Evolutionary conservation across 371 early-diverging fungal species (phyloP).

Genomic region (Mortierella sp.): DNA sequence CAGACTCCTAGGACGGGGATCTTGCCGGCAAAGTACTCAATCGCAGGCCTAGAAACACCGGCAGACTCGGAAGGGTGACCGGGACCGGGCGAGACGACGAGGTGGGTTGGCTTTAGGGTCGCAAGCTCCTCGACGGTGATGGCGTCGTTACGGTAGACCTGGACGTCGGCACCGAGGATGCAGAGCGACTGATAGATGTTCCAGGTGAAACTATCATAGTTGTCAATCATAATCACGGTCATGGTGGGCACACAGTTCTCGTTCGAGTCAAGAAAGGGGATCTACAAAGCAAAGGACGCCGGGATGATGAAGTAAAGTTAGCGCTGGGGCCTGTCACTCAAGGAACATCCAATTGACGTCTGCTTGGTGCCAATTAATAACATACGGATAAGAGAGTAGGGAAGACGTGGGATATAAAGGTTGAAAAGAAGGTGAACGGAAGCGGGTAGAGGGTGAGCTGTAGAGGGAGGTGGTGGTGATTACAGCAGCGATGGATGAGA

Average conservation of each 20-base stretch:
- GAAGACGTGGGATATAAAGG: background rate
- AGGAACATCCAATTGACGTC: background rate
- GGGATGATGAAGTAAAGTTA: background rate
- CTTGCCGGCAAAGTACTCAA: constrained; percentile 90
- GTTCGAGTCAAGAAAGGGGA: background rate
- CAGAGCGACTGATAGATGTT: constrained; percentile 96
- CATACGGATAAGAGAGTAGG: background rate
- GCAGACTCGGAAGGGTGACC: constrained; percentile 94
- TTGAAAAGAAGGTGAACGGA: background rate
- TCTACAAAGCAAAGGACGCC: background rate
- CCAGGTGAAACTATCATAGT: constrained; percentile 98
- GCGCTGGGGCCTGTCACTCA: background rate
- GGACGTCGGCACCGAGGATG: constrained; percentile 91
- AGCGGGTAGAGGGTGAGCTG: background rate
- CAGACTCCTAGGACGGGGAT: constrained; percentile 98
- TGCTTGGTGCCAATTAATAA: background rate
- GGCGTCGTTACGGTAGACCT: constrained; percentile 94
- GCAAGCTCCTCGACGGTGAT: constrained; percentile 87
- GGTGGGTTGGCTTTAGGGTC: constrained; percentile 86
- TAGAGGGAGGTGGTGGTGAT: background rate
- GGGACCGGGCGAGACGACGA: constrained; percentile 97
- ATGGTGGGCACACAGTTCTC: constrained; percentile 56
- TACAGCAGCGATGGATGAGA: background rate
- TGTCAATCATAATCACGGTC: constrained; percentile 94
- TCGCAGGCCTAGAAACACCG: constrained; percentile 89